These are phyloP conservation scores for Aegilops longissima DNA, from an alignment of 176 grass and related monocot species.

Conservation along the genomic window DNA sequence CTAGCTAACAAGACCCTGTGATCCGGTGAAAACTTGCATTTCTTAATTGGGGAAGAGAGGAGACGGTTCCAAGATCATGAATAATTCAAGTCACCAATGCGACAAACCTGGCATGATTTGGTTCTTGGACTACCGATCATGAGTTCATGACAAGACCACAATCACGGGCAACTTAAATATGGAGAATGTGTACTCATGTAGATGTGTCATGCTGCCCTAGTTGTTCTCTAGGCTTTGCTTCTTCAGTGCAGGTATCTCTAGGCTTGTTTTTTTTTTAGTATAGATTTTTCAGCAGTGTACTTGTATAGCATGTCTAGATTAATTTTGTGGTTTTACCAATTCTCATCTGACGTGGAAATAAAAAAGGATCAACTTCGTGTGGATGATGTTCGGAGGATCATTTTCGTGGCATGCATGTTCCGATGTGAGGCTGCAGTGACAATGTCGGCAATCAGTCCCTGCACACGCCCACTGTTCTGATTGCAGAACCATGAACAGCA, in stretches of 20 bases:
- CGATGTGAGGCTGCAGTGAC: not conserved
- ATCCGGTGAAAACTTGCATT: not conserved
- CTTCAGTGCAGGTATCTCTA: too few species aligned
- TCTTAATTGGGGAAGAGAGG: not conserved
- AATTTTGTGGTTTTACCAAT: too few species aligned
- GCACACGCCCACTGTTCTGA: not conserved
- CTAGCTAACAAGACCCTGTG: not conserved
- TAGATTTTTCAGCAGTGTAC: too few species aligned
- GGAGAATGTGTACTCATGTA: too few species aligned
- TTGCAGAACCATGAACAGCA: not conserved
- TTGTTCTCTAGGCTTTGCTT: too few species aligned
- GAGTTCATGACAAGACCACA: not conserved
- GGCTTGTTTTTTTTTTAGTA: too few species aligned
- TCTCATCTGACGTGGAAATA: too few species aligned
- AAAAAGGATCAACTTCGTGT: too few species aligned
- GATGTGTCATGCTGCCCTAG: too few species aligned
- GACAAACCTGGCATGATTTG: constrained; percentile 5
- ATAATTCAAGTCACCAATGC: constrained; percentile 7
- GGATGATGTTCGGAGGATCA: not conserved
- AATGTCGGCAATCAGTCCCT: constrained; percentile 1
- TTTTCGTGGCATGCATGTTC: not conserved
- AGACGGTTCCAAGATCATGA: constrained; percentile 18
- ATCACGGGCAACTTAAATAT: constrained; percentile 10
- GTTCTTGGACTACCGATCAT: not conserved
- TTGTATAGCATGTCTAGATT: too few species aligned